Conservation (phyloP, 495 filamentous ascomycete genomes). For the Neurospora tetraspora region DNA sequence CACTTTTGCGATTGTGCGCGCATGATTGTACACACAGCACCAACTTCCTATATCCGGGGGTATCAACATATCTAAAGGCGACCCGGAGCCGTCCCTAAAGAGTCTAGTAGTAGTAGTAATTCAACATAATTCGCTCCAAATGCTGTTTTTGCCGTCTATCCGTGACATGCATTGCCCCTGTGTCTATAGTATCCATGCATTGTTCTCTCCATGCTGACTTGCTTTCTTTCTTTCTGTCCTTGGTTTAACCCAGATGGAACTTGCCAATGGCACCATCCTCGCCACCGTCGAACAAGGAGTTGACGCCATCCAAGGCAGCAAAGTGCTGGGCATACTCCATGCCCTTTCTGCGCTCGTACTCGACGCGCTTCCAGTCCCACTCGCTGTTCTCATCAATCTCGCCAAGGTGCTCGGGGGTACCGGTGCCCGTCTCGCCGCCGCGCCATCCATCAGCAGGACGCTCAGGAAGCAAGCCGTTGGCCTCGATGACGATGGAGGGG, state of each 20-base stretch:
- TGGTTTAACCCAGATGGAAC: constrained; percentile 31
- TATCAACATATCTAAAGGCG: not conserved
- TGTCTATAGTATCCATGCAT: not conserved
- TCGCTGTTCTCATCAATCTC: constrained; percentile 15
- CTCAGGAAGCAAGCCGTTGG: constrained; percentile 57
- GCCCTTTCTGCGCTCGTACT: constrained; percentile 35
- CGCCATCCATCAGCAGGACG: constrained; percentile 40
- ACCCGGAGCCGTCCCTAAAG: not conserved
- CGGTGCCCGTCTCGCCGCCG: constrained; percentile 26
- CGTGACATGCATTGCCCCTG: not conserved
- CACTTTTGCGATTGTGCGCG: not conserved
- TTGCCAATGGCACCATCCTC: constrained; percentile 35
- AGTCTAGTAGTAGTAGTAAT: not conserved
- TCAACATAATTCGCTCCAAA: not conserved
- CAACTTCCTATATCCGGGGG: not conserved
- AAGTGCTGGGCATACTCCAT: constrained; percentile 40
- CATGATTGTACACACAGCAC: not conserved
- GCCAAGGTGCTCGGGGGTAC: constrained; percentile 19
- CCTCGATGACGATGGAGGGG: constrained; percentile 63
- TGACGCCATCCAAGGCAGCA: constrained; percentile 40
- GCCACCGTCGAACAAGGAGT: constrained; percentile 37
- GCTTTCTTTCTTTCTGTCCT: not conserved
- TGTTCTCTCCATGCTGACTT: not conserved
- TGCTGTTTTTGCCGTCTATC: not conserved
- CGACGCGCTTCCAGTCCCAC: constrained; percentile 42